Conservation (phyloP, 768 basidiomycete genomes). For the Phanerodontia chrysosporium region DNA sequence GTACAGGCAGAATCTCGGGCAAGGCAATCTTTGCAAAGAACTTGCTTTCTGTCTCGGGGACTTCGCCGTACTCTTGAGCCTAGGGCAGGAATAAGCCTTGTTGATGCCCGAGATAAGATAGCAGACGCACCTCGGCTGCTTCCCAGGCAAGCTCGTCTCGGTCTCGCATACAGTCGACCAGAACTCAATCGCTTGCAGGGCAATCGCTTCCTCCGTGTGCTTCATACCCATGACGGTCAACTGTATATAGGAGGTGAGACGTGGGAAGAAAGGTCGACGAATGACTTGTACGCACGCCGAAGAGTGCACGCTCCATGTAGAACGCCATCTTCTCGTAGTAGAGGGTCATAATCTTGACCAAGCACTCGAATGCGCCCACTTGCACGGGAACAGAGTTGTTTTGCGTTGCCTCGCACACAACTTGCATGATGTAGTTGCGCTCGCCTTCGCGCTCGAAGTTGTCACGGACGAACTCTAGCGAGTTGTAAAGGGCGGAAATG, state of each 20-base stretch:
- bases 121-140: constrained; percentile 71
- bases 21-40: constrained; percentile 93
- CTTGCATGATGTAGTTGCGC: constrained; percentile 99
- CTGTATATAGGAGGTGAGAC: constrained; percentile 34
- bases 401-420: constrained; percentile 97
- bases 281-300: constrained; percentile 72
- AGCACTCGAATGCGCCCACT: constrained; percentile 93
- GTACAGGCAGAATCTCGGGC: constrained; percentile 90
- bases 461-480: constrained; percentile 93
- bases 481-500: constrained; percentile 89
- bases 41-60: constrained; percentile 79
- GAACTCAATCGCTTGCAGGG: constrained; percentile 96
- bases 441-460: constrained; percentile 99
- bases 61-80: constrained; percentile 88
- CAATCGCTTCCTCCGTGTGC: constrained; percentile 84
- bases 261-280: not conserved
- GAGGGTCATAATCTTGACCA: constrained; percentile 94
- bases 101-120: not conserved
- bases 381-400: constrained; percentile 76
- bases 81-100: constrained; percentile 25
- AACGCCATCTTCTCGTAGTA: constrained; percentile 99
- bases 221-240: constrained; percentile 98
- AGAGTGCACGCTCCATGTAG: constrained; percentile 99
- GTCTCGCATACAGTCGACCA: constrained; percentile 99
- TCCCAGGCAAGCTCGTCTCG: constrained; percentile 92